Base-by-base conservation (phyloP, 2,329 filamentous ascomycete species). In the Diplodia seriata region DNA sequence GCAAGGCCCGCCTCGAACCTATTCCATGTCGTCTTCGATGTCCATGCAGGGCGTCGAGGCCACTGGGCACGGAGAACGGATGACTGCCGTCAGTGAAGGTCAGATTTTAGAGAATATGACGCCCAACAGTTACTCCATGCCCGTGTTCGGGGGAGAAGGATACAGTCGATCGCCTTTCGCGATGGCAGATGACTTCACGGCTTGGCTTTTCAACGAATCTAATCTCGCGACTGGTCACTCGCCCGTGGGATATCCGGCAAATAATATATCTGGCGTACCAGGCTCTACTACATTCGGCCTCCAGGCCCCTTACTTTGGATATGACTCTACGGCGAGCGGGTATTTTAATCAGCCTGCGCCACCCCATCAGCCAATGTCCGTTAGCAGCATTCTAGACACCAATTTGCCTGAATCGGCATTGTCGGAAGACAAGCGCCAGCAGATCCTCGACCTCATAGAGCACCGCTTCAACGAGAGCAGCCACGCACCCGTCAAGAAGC, bases 151-250 rank as follows among this genome's bases (percentile, higher is more conserved):
- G 18, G 89, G 87, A 31, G 93, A 97, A 73, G 90, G 88, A 20
- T 89, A 92, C 69, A 94, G 91, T 72, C 91, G 94, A 68, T 97
- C 93, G 2, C 93, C 94, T 0, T 94, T 94, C 75, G 90, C 91
- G 9, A 91, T 96, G 82, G 90, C 92, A 0, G 92, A 96, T 75
- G 93, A 97, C 74, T 95, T 95, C 74, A 90, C 94, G 71, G 89
- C 90, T 5, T 97, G 91, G 84, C 79, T 96, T 31, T 96, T 96
- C 79, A 94, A 91, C 75, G 89, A 89, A 43, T 85, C 85, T 20
- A 82, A 86, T 18, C 81, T 86, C 36, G 75, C 76, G 36, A 72
- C 78, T 43, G 75, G 76, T 33, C 74, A 74, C 38, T 79, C 77
- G 20, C 78, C 79, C 2, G 80, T 81, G 78, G 74, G 72, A 43